Evolutionary conservation across 2,329 filamentous ascomycete genomes (phyloP).

Genomic region (Albifimbria verrucaria): DNA sequence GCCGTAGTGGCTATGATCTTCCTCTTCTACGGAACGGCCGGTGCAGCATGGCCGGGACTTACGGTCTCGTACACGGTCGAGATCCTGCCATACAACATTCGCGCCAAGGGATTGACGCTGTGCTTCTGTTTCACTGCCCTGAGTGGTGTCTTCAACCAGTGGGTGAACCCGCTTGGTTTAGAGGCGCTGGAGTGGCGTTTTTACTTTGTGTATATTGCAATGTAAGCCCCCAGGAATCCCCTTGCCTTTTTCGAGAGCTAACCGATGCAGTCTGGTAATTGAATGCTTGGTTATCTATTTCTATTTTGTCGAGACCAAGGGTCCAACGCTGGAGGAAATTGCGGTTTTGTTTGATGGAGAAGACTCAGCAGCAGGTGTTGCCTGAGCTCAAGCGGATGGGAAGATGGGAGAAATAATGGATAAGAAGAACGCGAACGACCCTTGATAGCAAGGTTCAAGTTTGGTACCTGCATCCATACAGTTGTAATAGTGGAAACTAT

Average conservation of each 20-base stretch:
- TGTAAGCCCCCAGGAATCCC: slow-evolving; percentile 11
- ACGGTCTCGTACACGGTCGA: slow-evolving; percentile 20
- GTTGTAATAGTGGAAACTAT: no score
- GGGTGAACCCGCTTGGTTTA: slow-evolving; percentile 18
- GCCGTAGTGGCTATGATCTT: slow-evolving; percentile 22
- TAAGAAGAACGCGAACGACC: no score
- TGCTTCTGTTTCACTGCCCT: slow-evolving; percentile 20
- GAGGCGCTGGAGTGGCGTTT: not conserved
- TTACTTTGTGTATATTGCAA: slow-evolving; percentile 5
- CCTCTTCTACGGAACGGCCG: slow-evolving; percentile 18
- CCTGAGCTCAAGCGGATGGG: slow-evolving; percentile 14
- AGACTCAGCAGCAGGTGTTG: slow-evolving; percentile 16
- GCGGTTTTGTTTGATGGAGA: slow-evolving; percentile 19
- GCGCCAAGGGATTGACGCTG: slow-evolving; percentile 19
- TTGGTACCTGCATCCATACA: no score
- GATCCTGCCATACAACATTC: slow-evolving; percentile 18
- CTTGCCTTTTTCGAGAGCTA: not conserved
- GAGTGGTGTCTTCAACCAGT: slow-evolving; percentile 20
- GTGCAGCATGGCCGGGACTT: slow-evolving; percentile 19
- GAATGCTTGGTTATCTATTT: slow-evolving; percentile 21
- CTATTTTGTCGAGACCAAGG: slow-evolving; percentile 20
- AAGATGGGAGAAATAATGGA: slow-evolving; percentile 6
- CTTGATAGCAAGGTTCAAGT: no score
- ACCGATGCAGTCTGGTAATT: slow-evolving; percentile 9
- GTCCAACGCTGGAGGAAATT: slow-evolving; percentile 19